Conservation (phyloP, 2,329 filamentous ascomycete species). For the Emericellopsis cladophorae region DNA sequence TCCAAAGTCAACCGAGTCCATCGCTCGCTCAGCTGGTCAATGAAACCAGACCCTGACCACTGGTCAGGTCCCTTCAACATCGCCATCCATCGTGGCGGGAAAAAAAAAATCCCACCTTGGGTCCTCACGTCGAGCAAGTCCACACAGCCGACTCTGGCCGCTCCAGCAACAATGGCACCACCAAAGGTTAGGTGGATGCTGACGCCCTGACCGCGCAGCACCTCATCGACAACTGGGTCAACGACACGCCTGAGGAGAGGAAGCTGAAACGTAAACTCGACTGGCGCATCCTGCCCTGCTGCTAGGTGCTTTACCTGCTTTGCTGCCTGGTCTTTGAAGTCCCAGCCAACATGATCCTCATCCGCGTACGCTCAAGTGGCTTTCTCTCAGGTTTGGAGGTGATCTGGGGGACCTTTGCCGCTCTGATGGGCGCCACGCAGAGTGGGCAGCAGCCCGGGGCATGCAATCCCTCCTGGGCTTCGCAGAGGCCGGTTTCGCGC, state of each 20-base stretch:
- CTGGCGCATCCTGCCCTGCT: slow-evolving; percentile 6
- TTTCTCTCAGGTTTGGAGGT: slow-evolving; percentile 9
- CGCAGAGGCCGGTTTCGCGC: slow-evolving; percentile 10
- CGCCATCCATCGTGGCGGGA: neutral
- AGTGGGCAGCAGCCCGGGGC: slow-evolving; percentile 10
- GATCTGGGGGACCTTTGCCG: slow-evolving; percentile 10
- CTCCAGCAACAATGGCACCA: neutral
- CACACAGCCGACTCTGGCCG: neutral
- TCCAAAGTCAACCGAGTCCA: too few relatives aligned
- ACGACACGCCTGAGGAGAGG: slow-evolving; percentile 4
- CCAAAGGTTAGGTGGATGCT: neutral
- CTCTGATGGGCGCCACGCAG: slow-evolving; percentile 9
- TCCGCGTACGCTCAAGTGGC: slow-evolving; percentile 9
- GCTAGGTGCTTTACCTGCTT: slow-evolving; percentile 9
- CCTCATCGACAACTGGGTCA: slow-evolving; percentile 1
- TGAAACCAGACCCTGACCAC: too few relatives aligned
- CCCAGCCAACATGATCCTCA: slow-evolving; percentile 6
- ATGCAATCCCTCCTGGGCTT: slow-evolving; percentile 10
- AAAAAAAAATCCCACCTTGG: neutral
- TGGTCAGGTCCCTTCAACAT: too few relatives aligned
- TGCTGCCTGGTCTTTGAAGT: slow-evolving; percentile 6
- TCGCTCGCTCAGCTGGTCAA: too few relatives aligned
- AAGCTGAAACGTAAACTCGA: slow-evolving; percentile 4
- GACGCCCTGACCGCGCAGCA: neutral
- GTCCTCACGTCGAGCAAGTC: neutral